Base-by-base conservation (phyloP, 1,284 basidiomycete species). In the Cryptococcus neoformans region DNA sequence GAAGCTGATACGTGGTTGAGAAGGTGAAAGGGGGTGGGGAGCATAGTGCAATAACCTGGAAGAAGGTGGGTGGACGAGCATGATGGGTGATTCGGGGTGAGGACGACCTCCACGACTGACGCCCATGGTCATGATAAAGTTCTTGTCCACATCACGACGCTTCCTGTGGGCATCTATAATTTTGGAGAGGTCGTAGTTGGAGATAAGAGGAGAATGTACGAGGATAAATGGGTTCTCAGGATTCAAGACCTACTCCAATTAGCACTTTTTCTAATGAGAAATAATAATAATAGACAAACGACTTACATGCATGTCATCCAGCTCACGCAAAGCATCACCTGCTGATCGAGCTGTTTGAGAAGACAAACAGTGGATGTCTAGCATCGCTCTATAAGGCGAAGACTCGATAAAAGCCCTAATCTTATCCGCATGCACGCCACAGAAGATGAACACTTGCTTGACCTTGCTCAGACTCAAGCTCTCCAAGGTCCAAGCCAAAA, bases 401-500 rank as follows among this genome's bases (percentile, higher is more conserved):
- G 63, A 56, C 90, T 81, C 84, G 70, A 94, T 87, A 60, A 86
- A 90, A 10, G 83, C 81, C 72, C 88, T 87, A 67, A 94, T 87
- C 69, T 88, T 85, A 55, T 88, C 87, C 9, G 90, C 84, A 76
- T 95, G 89, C 62, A 87, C 95, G 69, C 87, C 84, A 77, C 86
- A 95, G 62, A 98, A 87, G 55, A 99, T 88, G 76, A 97, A 95
- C 60, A 97, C 90, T 78, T 98, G 90, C 70, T 94, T 89, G 47
- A 98, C 93, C 53, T 92, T 92, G 38, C 92, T 91, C 16, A 93
- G 81, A 37, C 90, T 87, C 48, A 99, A 83, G 70, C 89, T 89
- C 77, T 99, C 95, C 62, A 99, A 87, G 2, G 95, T 97, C 92
- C 94, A 98, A 67, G 92, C 88, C 37, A 99, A 82, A 39, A 99